Percentiles rank a stretch among this genome's conserved stretches.
Evolutionary conservation across 23 red algal genomes (phyloP).

Genomic region (Gracilaria vermiculophylla): DNA sequence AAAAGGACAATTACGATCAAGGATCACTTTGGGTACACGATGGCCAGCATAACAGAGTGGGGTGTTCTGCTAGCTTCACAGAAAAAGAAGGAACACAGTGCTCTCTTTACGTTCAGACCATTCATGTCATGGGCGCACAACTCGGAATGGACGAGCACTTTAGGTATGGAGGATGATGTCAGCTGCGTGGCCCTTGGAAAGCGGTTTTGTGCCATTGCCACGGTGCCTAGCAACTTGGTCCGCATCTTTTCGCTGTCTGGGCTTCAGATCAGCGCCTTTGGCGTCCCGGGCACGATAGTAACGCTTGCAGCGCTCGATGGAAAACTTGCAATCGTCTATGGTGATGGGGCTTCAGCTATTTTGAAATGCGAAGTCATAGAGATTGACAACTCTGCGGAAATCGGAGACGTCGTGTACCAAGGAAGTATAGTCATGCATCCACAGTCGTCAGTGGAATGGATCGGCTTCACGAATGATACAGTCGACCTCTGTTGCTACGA

Average conservation of each 20-base stretch:
- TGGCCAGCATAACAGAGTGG: slow-evolving; percentile 43
- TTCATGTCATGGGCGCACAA: slow-evolving; percentile 78
- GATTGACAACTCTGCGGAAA: slow-evolving; percentile 33
- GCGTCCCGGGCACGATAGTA: slow-evolving; percentile 44
- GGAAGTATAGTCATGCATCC: slow-evolving; percentile 40
- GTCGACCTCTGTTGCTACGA: slow-evolving; percentile 52
- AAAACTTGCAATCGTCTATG: slow-evolving; percentile 62
- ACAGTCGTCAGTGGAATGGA: slow-evolving; percentile 43
- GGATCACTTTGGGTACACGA: slow-evolving; percentile 85
- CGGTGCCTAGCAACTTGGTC: slow-evolving; percentile 31
- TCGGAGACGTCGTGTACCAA: neutral
- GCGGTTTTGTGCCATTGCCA: slow-evolving; percentile 71
- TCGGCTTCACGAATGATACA: slow-evolving; percentile 67
- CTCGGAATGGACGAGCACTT: slow-evolving; percentile 71
- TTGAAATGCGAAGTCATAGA: slow-evolving; percentile 59
- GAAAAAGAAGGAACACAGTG: slow-evolving; percentile 59
- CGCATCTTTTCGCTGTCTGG: slow-evolving; percentile 78
- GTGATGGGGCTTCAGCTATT: slow-evolving; percentile 3
- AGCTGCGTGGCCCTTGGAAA: slow-evolving; percentile 66
- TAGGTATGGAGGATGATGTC: slow-evolving; percentile 43
- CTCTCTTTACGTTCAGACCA: slow-evolving; percentile 62
- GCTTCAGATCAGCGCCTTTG: slow-evolving; percentile 61
- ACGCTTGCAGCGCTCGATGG: slow-evolving; percentile 47
- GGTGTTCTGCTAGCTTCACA: slow-evolving; percentile 69
- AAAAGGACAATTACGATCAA: slow-evolving; percentile 56